Conservation (phyloP, 257 asterid genomes). For the Craterostigma plantagineum region DNA sequence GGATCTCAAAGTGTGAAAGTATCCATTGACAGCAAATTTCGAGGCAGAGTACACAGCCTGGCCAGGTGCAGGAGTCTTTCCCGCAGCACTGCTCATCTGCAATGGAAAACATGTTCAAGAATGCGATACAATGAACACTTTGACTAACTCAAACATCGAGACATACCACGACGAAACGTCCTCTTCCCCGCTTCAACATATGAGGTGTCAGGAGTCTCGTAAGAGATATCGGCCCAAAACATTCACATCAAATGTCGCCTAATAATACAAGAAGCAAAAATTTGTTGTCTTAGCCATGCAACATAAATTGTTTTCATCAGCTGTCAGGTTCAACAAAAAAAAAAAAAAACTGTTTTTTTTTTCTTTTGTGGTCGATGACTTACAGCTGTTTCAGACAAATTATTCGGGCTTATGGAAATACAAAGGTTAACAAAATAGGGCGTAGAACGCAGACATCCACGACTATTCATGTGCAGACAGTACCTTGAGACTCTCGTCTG, state of each 20-base stretch:
- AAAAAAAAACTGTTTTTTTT: too few relatives aligned
- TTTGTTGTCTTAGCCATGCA: too few relatives aligned
- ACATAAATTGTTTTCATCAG: too few relatives aligned
- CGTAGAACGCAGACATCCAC: too few relatives aligned
- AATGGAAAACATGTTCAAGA: constrained; percentile 3
- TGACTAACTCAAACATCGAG: constrained; percentile 2
- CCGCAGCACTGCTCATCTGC: constrained; percentile 99
- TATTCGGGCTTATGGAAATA: too few relatives aligned
- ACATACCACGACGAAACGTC: constrained; percentile 96
- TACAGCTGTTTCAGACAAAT: too few relatives aligned
- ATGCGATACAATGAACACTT: not conserved
- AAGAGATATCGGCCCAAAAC: constrained; percentile 83
- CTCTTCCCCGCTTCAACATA: constrained; percentile 89
- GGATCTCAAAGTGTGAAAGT: constrained; percentile 83
- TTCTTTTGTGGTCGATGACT: too few relatives aligned
- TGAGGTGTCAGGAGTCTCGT: constrained; percentile 56
- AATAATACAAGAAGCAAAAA: too few relatives aligned
- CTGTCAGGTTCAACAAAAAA: too few relatives aligned
- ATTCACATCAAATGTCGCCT: too few relatives aligned
- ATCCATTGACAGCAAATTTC: constrained; percentile 80
- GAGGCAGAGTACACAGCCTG: constrained; percentile 92
- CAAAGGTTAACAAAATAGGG: too few relatives aligned
- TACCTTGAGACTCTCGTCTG: constrained; percentile 87
- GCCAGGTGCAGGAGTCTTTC: constrained; percentile 91
- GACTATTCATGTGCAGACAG: not conserved